phyloP scores from a whole-genome alignment of 805 yeast genomes.

The Cyberlindnera euphorbiae region DNA sequence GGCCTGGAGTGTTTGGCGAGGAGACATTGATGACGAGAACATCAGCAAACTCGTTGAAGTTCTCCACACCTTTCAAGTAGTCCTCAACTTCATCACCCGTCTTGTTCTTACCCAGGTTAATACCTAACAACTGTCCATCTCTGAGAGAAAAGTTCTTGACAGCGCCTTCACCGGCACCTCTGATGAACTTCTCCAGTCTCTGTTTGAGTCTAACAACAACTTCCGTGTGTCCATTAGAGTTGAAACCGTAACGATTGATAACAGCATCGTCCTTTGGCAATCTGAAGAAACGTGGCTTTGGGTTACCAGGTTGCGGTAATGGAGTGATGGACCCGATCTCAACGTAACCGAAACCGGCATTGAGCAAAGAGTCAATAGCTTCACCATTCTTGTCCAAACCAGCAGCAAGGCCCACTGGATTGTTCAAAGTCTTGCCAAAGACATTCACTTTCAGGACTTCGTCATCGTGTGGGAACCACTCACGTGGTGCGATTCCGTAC shows the following conservation, averaged over 20 bases:
- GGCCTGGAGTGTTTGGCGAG: conserved; percentile 94
- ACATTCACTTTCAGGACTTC: conserved; percentile 52
- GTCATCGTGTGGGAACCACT: conserved; percentile 50
- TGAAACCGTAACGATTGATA: conserved; percentile 92
- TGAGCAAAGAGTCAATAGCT: conserved; percentile 75
- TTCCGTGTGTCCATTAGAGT: conserved; percentile 79
- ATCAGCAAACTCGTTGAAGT: conserved; percentile 82
- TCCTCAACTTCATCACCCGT: conserved; percentile 86
- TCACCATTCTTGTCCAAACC: conserved; percentile 94
- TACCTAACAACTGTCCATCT: conserved; percentile 62
- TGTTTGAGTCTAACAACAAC: conserved; percentile 65
- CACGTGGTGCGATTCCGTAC: conserved; percentile 60
- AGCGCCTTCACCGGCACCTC: conserved; percentile 21
- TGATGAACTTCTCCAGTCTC: conserved; percentile 45
- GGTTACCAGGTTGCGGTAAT: conserved; percentile 89
- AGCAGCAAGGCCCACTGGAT: conserved; percentile 92
- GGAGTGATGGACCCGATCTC: conserved; percentile 96
- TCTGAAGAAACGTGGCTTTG: conserved; percentile 88
- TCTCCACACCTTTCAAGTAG: conserved; percentile 77
- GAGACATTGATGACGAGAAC: conserved; percentile 88
- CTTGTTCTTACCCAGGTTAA: conserved; percentile 91
- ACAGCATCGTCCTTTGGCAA: conserved; percentile 83
- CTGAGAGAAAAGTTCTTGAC: conserved; percentile 44
- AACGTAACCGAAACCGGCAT: conserved; percentile 80
- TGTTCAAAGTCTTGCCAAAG: conserved; percentile 58